Evolutionary conservation across 2,329 filamentous ascomycete genomes (phyloP).

Genomic region (Ascochyta koolunga): DNA sequence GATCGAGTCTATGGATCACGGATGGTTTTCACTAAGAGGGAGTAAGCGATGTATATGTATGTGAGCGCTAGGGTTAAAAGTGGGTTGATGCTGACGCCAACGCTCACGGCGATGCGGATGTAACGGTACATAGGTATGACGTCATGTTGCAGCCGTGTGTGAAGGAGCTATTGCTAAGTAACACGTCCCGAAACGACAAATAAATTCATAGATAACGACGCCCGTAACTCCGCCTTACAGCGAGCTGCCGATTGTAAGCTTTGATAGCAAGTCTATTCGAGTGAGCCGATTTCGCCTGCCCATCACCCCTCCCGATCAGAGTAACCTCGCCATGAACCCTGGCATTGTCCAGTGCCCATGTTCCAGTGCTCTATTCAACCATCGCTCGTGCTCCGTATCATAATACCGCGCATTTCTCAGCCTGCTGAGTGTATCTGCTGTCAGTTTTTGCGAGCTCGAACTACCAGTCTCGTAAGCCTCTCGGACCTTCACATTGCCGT

Average conservation of each 20-base stretch:
- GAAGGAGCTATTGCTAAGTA: too few relatives aligned
- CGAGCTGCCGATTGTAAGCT: too few relatives aligned
- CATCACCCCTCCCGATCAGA: background rate
- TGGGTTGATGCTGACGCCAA: background rate
- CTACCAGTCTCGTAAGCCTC: background rate
- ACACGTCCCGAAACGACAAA: too few relatives aligned
- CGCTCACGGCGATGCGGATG: background rate
- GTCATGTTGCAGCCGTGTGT: background rate
- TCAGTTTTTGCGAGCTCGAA: background rate
- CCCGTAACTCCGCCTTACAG: too few relatives aligned
- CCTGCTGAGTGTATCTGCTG: background rate
- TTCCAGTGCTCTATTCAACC: background rate
- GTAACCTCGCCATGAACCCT: background rate
- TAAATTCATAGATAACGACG: too few relatives aligned
- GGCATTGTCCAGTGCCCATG: background rate
- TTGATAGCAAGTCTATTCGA: too few relatives aligned
- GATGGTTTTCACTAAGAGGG: background rate
- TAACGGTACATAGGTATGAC: background rate
- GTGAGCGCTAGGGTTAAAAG: background rate
- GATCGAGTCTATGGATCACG: background rate
- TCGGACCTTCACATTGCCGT: background rate
- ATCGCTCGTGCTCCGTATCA: background rate
- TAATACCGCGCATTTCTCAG: background rate
- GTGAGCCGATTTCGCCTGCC: too few relatives aligned
- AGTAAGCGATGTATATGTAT: background rate